Evolutionary conservation across 345 rosid species (phyloP).

Genomic region (Gossypium longicalyx): DNA sequence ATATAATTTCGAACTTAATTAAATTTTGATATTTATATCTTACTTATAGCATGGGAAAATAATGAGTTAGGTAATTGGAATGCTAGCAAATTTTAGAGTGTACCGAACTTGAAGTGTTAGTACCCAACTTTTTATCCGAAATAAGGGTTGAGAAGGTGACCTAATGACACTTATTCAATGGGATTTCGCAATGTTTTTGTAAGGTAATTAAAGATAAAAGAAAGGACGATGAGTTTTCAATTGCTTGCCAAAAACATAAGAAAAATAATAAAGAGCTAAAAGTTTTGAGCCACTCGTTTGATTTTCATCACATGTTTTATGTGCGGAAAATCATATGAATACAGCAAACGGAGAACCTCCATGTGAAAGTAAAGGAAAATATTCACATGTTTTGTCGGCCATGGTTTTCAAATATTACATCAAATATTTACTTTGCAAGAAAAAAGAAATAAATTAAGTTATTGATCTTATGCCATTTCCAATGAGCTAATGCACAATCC

Average conservation of each 20-base stretch:
- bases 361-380: slow-evolving; percentile 29
- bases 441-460: not conserved
- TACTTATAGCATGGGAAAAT: not conserved
- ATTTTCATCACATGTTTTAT: slow-evolving; percentile 33
- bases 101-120: slow-evolving; percentile 13
- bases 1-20: not conserved
- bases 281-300: slow-evolving; percentile 24
- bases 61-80: not conserved
- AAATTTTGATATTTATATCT: not conserved
- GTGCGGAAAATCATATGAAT: slow-evolving; percentile 15
- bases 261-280: not conserved
- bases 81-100: slow-evolving; percentile 19
- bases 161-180: slow-evolving; percentile 6
- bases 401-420: not conserved
- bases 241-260: not conserved
- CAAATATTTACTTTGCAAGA: not conserved
- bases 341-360: slow-evolving; percentile 11
- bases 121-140: slow-evolving; percentile 19
- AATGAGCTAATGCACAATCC: too few relatives aligned
- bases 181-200: slow-evolving; percentile 18
- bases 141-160: slow-evolving; percentile 3
- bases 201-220: slow-evolving; percentile 12
- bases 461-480: not conserved
- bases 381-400: slow-evolving; percentile 43
- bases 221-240: slow-evolving; percentile 1